A percentile compares a stretch with the other conserved stretches of the same genome.
Evolutionary conservation across 441 rosid species (phyloP).

Genomic region (Gossypium schwendimanii): DNA sequence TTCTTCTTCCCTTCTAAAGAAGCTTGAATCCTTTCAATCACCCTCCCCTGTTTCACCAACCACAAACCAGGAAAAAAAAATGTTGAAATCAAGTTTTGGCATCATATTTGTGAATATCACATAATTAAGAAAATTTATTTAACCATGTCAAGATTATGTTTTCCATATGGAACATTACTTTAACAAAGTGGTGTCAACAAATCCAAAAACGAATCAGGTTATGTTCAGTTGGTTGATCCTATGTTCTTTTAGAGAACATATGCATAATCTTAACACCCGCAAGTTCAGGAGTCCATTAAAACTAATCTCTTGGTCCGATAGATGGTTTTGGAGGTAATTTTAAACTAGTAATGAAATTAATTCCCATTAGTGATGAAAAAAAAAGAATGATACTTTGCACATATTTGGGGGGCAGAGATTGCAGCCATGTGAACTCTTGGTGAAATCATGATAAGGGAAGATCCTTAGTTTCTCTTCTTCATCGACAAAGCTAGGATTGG

Average conservation of each 20-base stretch:
- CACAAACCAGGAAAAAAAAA: background rate
- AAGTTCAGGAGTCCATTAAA: background rate
- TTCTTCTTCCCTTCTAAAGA: constrained; percentile 39
- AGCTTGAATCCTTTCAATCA: constrained; percentile 59
- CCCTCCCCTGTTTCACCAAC: constrained; percentile 32
- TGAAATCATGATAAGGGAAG: constrained; percentile 55
- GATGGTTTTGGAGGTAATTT: background rate
- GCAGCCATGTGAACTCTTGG: constrained; percentile 54
- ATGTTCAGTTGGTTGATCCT: background rate
- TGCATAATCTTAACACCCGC: background rate
- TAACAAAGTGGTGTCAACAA: background rate
- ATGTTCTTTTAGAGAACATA: background rate
- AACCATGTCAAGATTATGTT: background rate
- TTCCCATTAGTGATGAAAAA: background rate
- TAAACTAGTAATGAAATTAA: background rate
- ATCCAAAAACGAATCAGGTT: background rate
- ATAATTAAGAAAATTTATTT: background rate
- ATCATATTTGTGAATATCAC: background rate
- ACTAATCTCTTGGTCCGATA: background rate
- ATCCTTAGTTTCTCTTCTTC: constrained; percentile 48
- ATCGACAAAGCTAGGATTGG: constrained; percentile 54
- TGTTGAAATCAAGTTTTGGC: background rate
- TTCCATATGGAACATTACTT: background rate
- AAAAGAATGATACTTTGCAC: background rate
- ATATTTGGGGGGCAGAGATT: constrained; percentile 46